Base-by-base conservation (phyloP, 495 filamentous ascomycete species). In the Geopyxis carbonaria region DNA sequence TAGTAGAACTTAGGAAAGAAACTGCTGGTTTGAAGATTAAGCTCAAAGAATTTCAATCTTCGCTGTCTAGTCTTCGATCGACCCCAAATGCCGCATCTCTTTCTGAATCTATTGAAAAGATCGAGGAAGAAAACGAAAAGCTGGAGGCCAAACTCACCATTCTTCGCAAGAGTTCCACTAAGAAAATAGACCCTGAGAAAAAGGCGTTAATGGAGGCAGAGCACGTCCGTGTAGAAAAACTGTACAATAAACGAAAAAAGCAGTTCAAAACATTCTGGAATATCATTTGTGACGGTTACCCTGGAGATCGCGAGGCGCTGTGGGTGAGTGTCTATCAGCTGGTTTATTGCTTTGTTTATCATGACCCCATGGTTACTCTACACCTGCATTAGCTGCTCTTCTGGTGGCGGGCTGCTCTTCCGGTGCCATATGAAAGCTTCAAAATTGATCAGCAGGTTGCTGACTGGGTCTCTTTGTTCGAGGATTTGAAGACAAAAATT, bases 261-360 rank as follows among this genome's bases (percentile, higher is more conserved):
- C 45, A 39, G 32, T 56, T 56, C 45, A 51, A 56, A 23, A 45
- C 45, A 22, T 52, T 56, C 33, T 56, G 47, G 51, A 52, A 14
- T 24, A 44, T 43, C 15, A 41, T 56, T 14, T 44, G 40, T 31
- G 53, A 56, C 44, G 42, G 41, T 11, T 45, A 43, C 32, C 44
- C 48, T 15, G 30, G 36, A 16, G 50, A 44, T 44, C 43, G 39
- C 10, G 45, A 33, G 38, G 47, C 55, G 32, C 40, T 56, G 19
- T 56, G 51, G 51, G 53, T 56, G 45, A 56, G 53, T 55, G 22
- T 30, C 30, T 32, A 22, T 5, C 11, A n/a, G n/a, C n/a, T n/a
- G n/a, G n/a, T n/a, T n/a, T n/a, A n/a, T n/a, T n/a, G n/a, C n/a
- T n/a, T n/a, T n/a, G n/a, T n/a, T n/a, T n/a, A n/a, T n/a, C n/a